phyloP scores from a whole-genome alignment of 495 filamentous ascomycete genomes.

The Daldinia caldariorum region DNA sequence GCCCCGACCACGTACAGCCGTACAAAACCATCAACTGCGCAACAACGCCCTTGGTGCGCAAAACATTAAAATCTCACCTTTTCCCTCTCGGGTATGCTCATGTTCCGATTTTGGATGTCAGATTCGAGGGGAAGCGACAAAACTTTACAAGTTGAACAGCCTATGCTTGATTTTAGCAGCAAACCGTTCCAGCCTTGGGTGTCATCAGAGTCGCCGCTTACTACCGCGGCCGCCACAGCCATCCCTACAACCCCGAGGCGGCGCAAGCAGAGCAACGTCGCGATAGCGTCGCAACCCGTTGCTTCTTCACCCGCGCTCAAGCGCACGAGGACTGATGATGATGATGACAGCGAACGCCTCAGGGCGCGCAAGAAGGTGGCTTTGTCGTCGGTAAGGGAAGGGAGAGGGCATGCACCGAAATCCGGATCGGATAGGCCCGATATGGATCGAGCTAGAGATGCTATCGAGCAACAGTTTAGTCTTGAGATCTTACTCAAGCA shows the following conservation, averaged over 20 bases:
- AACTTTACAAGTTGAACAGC: conserved; percentile 49
- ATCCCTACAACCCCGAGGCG: conserved; percentile 41
- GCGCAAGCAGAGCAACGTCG: conserved; percentile 48
- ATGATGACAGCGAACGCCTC: conserved; percentile 45
- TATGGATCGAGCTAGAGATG: conserved; percentile 67
- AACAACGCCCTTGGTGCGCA: conserved; percentile 16
- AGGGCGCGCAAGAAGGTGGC: conserved; percentile 51
- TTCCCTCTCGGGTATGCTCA: conserved; percentile 49
- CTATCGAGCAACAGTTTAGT: conserved; percentile 84
- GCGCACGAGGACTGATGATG: conserved; percentile 50
- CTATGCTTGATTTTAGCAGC: conserved; percentile 46
- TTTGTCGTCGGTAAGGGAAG: conserved; percentile 36
- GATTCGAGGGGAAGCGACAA: conserved; percentile 60
- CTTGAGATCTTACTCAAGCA: conserved; percentile 95
- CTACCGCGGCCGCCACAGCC: conserved; percentile 12
- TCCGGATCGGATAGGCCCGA: conserved; percentile 22
- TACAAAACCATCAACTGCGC: neutral
- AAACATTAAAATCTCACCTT: conserved; percentile 5
- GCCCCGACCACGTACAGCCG: conserved; percentile 23
- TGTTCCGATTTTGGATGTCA: conserved; percentile 63
- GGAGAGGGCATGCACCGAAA: conserved; percentile 24
- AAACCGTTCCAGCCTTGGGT: conserved; percentile 48
- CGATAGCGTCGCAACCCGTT: conserved; percentile 45
- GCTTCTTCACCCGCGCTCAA: conserved; percentile 47
- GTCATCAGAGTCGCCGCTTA: conserved; percentile 43